These are phyloP conservation scores for Turritis glabra DNA, from an alignment of 345 rosid species.

Conservation along the genomic window DNA sequence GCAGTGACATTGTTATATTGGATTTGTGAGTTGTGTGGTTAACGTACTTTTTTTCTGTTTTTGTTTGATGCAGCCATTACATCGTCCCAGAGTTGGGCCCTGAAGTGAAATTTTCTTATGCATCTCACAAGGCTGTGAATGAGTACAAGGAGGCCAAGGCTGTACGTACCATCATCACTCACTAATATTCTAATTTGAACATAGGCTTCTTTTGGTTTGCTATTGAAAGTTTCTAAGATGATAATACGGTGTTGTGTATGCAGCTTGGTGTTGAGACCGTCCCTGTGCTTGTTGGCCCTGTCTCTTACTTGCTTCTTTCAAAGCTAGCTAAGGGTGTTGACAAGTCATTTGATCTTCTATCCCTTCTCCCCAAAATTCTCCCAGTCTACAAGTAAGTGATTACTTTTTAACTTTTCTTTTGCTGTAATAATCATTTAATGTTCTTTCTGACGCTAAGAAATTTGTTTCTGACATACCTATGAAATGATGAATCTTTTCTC, in stretches of 20 bases:
- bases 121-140: conserved; percentile 91
- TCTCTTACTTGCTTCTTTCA: conserved; percentile 87
- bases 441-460: background rate
- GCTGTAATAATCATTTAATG: background rate
- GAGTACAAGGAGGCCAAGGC: conserved; percentile 98
- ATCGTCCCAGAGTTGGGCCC: conserved; percentile 98
- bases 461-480: conserved; percentile 28
- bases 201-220: background rate
- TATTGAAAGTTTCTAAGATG: conserved; percentile 13
- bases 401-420: background rate
- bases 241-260: conserved; percentile 28
- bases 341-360: conserved; percentile 75
- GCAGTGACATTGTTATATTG: background rate
- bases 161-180: conserved; percentile 45
- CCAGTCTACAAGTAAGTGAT: conserved; percentile 81
- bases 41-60: background rate
- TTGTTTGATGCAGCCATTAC: conserved; percentile 68
- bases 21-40: background rate
- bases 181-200: background rate
- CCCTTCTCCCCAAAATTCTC: conserved; percentile 84
- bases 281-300: conserved; percentile 92
- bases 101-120: conserved; percentile 82
- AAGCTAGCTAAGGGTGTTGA: conserved; percentile 96
- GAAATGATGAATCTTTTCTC: conserved; percentile 24
- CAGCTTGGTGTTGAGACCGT: conserved; percentile 93